Evolutionary conservation across 352 stramenopile species (phyloP).

Genomic region (Globisporangium paroecandrum): DNA sequence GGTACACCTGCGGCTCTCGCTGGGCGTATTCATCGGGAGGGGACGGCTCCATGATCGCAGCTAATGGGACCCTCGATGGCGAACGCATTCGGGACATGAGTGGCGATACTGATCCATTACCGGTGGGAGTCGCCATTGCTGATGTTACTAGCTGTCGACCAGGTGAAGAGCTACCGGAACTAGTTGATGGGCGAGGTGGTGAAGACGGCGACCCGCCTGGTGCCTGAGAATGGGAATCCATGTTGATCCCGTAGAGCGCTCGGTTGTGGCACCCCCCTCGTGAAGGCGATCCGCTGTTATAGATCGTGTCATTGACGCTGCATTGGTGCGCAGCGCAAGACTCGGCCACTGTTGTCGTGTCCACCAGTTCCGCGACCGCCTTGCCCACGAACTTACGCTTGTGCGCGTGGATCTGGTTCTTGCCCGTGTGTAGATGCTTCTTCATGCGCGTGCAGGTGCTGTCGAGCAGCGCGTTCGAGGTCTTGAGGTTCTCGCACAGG

Average conservation of each 20-base stretch:
- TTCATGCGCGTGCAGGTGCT: slow-evolving; percentile 60
- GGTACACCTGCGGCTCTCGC: slow-evolving; percentile 18
- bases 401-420: slow-evolving; percentile 54
- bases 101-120: not conserved
- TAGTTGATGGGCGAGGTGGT: not conserved
- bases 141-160: not conserved
- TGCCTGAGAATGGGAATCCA: not conserved
- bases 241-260: slow-evolving; percentile 8
- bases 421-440: slow-evolving; percentile 37
- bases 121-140: no score
- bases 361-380: slow-evolving; percentile 19
- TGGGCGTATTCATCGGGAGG: not conserved
- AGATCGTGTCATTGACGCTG: slow-evolving; percentile 4
- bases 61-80: slow-evolving; percentile 23
- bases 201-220: not conserved
- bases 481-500: slow-evolving; percentile 51
- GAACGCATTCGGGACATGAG: slow-evolving; percentile 14
- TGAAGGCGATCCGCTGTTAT: not conserved
- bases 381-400: slow-evolving; percentile 38
- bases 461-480: slow-evolving; percentile 49
- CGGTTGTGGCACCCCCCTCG: not conserved
- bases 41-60: slow-evolving; percentile 21
- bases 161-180: not conserved
- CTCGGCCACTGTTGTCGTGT: slow-evolving; percentile 11
- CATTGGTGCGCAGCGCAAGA: slow-evolving; percentile 7